Evolutionary conservation across 257 asterid species (phyloP), one percentile per base, ranked within the genome.

Genomic region (Solanum lycopersicoides): DNA sequence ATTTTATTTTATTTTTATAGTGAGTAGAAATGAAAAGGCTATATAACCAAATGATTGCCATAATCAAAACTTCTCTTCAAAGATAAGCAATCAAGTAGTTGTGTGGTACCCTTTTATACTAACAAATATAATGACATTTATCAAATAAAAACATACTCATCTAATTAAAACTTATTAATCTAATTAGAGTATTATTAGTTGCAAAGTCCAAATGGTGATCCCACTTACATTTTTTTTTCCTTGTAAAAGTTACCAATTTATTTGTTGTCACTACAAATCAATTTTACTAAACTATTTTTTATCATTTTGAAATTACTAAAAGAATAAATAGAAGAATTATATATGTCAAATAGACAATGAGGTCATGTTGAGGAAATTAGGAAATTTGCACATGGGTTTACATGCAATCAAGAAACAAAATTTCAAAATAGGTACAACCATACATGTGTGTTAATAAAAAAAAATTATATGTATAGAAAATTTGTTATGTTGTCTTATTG

Each of bases 21-120:
- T 32, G 44, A 83, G 45, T 32, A 56, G 72, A 18, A 37, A 12
- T 73, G 15, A 50, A 66, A 56, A 28, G 37, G 34, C 25, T 60
- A 30, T 25, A n/a, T 9, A 44, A 83, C 75, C 69, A 87, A 87
- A 80, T 47, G 83, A 71, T 34, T 68, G 86, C 32, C 30, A 32
- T 72, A 53, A 82, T 41, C 72, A 34, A 77, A 79, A 84, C 90
- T 91, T 89, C 73, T 47, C 91, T 89, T 91, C 80, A 85, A 89
- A 92, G 94, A 85, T 85, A 91, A 88, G 92, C 89, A 88, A 88
- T 82, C 83, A 88, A 90, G 92, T 88, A 59, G 90, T 87, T 83
- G 88, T 77, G 88, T n/a, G 88, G 87, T 37, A 75, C 37, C 35
- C 84, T 85, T 86, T 85, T 86, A 32, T 89, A 86, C 90, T 45